phyloP scores from a whole-genome alignment of 2,329 filamentous ascomycete species.

The Claviceps sp. region DNA sequence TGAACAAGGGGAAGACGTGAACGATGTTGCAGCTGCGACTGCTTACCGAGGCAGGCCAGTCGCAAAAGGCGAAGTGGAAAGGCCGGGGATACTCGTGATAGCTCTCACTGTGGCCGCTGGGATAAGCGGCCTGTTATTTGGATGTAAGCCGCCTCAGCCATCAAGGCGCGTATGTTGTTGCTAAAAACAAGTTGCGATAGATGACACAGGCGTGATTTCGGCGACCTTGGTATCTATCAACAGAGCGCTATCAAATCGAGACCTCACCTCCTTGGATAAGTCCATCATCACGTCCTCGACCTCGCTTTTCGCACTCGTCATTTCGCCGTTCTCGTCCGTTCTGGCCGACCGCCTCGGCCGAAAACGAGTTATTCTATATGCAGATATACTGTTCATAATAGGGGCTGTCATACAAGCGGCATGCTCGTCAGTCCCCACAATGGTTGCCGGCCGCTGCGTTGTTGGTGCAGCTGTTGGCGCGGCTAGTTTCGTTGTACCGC shows the following conservation, averaged over 20 bases:
- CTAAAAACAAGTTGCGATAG: slow-evolving; percentile 20
- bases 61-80: slow-evolving; percentile 15
- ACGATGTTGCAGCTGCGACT: slow-evolving; percentile 17
- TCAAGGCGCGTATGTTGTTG: slow-evolving; percentile 2
- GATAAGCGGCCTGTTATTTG: slow-evolving; percentile 55
- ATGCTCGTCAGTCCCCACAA: slow-evolving; percentile 41
- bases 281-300: slow-evolving; percentile 60
- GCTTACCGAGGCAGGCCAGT: slow-evolving; percentile 9
- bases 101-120: slow-evolving; percentile 50
- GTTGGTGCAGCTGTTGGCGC: slow-evolving; percentile 63
- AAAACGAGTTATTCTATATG: slow-evolving; percentile 47
- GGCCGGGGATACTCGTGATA: slow-evolving; percentile 43
- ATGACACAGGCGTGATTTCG: slow-evolving; percentile 57
- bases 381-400: slow-evolving; percentile 52
- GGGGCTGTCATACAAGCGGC: slow-evolving; percentile 54
- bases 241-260: slow-evolving; percentile 40
- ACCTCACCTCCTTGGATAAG: slow-evolving; percentile 50
- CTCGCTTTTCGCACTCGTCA: slow-evolving; percentile 49
- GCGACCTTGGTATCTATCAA: slow-evolving; percentile 53
- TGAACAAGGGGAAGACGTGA: slow-evolving; percentile 16
- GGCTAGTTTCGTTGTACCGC: slow-evolving; percentile 68
- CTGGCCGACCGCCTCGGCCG: slow-evolving; percentile 50
- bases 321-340: slow-evolving; percentile 51
- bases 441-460: slow-evolving; percentile 55
- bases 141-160: slow-evolving; percentile 34